Evolutionary conservation across 2,329 filamentous ascomycete genomes (phyloP), one percentile per base, ranked within the genome.

Genomic region (Aureobasidium pullulans): DNA sequence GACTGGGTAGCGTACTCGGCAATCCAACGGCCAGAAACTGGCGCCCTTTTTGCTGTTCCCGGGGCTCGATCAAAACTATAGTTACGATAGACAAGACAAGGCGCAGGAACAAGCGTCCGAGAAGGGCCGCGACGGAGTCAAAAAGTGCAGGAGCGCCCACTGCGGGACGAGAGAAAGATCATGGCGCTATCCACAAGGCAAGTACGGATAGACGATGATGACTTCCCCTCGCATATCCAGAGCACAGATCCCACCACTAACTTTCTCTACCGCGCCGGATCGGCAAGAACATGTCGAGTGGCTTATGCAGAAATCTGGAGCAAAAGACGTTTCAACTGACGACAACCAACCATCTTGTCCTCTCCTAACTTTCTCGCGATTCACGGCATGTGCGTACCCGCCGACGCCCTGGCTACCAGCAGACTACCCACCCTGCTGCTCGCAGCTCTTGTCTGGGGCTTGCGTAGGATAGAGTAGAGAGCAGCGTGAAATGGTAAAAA

Each of bases 91-190:
- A 9, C 49, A 42, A 53, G 49, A 53, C 49, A 53, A 16, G 49
- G 31, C 49, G 36, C 49, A 53, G 49, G 49, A 53, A 53, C 49
- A 53, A 42, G 49, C 49, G 49, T 53, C 49, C 49, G 49, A 53
- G 49, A 53, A 53, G 37, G 49, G 49, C 49, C 36, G 49, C 37
- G 37, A 53, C 13, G 15, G 49, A 53, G 37, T 42, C 48, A 39
- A 50, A 53, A 52, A 40, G 19, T 31, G 37, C 23, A 50, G 8
- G 37, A 31, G 49, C 28, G 28, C 36, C 49, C 49, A 31, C 49
- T 42, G 49, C 49, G 49, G 37, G 47, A 50, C 32, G 34, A 29
- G 49, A 53, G 32, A 42, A 15, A n/a, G 6, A 16, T 16, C 36
- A 53, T 53, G 42, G 42, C 42, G 42, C 42, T 44, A 44, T 48